These are phyloP conservation scores for Reticulascus tulasneorum DNA, from an alignment of 2,329 filamentous ascomycete genomes.

Conservation along the genomic window DNA sequence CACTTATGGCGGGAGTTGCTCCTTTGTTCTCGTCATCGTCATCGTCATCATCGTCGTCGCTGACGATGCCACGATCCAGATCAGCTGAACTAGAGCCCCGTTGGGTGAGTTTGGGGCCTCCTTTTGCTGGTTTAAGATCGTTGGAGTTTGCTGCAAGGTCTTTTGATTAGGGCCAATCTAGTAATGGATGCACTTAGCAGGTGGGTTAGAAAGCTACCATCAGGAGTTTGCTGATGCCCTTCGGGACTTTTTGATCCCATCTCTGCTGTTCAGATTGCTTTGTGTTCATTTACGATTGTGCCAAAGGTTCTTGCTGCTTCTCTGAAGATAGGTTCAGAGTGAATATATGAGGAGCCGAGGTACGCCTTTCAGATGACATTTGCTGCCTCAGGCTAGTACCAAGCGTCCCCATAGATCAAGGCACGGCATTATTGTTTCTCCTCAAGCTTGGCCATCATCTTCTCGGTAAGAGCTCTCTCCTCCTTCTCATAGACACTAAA, in stretches of 20 bases:
- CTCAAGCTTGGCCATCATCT: too few relatives aligned
- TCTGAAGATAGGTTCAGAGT: too few relatives aligned
- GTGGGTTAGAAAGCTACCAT: conserved; percentile 2
- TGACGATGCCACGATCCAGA: conserved; percentile 37
- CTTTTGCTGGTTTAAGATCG: conserved; percentile 23
- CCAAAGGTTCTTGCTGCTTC: too few relatives aligned
- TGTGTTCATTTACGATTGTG: too few relatives aligned
- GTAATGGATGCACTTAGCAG: not conserved
- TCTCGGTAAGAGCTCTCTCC: too few relatives aligned
- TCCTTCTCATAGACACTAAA: too few relatives aligned
- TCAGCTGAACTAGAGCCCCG: conserved; percentile 32
- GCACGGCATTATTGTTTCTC: too few relatives aligned
- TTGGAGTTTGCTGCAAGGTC: conserved; percentile 15
- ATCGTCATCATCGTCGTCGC: conserved; percentile 24
- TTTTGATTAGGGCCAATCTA: conserved; percentile 17
- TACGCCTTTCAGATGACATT: too few relatives aligned
- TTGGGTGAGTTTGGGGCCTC: conserved; percentile 37
- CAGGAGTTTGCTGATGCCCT: conserved; percentile 27
- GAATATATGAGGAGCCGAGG: too few relatives aligned
- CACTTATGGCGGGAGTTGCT: not conserved
- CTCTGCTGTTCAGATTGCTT: too few relatives aligned
- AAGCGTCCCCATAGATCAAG: too few relatives aligned
- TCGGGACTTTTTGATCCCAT: conserved; percentile 38
- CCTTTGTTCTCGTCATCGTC: conserved; percentile 23
- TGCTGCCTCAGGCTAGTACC: too few relatives aligned